Base-by-base conservation (phyloP, 495 filamentous ascomycete genomes). In the Entonaema liquescens region DNA sequence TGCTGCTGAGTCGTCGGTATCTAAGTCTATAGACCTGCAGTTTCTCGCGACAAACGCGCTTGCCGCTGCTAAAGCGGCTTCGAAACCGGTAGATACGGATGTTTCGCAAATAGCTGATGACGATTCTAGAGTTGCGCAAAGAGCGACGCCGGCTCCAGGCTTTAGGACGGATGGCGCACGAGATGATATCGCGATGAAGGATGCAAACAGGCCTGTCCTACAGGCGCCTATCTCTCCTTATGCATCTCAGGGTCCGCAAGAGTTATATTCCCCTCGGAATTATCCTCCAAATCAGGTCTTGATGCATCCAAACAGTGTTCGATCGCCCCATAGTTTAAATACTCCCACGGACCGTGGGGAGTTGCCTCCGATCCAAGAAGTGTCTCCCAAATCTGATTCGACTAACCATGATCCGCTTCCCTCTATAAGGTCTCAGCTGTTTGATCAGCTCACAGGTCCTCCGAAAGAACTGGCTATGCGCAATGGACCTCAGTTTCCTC, bases 361-460 rank as follows among this genome's bases (percentile, higher is more conserved):
- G 57, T 72, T 87, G 17, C 77, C 85, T n/a, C 85, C 84, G n/a
- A 79, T 87, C 33, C 82, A 83, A 31, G 73, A 80, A 26, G 68
- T 74, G 28, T 86, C 83, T 8, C 82, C 84, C 8, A 77, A 82
- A 66, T 82, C 79, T 42, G 80, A 82, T 17, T 67, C 74, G 25
- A 81, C 79, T 47, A 79, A 72, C 21, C 80, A 79, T 66, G 79
- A 78, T 15, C 71, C 74, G 4, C 67, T 87, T 12, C 84, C 84
- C 1, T 83, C 84, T 6, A 85, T 87, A 54, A 74, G 75, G 23
- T 74, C 79, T n/a, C 72, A 77, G 33, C 56, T 86, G 8, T 76
- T 78, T 29, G 79, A 82, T 36, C 65, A 79, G 25, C 68, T 82
- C 23, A 75, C 70, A 28, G 72, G 71, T 36, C 74, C 74, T 54